Evolutionary conservation across 1,284 basidiomycete genomes (phyloP).

Genomic region (Heimioporus retisporus): DNA sequence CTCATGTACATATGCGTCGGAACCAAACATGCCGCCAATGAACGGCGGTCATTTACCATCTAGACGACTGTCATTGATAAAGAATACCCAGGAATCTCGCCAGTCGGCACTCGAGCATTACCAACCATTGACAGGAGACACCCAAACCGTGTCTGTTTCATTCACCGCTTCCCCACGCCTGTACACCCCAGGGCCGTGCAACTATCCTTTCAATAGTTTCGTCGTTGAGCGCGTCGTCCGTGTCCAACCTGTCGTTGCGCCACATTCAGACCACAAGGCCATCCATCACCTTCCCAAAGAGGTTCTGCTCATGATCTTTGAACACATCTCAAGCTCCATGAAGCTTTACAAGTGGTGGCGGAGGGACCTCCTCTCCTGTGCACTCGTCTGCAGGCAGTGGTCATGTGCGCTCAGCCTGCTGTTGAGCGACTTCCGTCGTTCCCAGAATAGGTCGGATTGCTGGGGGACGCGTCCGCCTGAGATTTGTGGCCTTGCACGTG

Average conservation of each 20-base stretch:
- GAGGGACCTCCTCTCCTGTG: constrained; percentile 7
- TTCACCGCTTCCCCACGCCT: neutral
- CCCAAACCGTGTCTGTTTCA: constrained; percentile 5
- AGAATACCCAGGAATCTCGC: neutral
- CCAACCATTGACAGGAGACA: neutral
- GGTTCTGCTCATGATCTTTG: constrained; percentile 5
- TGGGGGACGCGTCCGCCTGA: neutral
- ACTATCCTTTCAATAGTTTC: neutral
- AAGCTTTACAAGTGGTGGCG: neutral
- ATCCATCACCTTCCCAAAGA: constrained; percentile 1
- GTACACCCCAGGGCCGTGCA: neutral
- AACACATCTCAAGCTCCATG: neutral
- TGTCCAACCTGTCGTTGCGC: neutral
- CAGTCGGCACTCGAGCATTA: constrained; percentile 3
- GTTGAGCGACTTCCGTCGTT: constrained; percentile 3
- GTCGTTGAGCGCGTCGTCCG: constrained; percentile 3
- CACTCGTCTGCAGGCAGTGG: constrained; percentile 13
- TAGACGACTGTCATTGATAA: neutral
- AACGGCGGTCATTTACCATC: too few relatives aligned
- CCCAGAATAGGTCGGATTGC: neutral
- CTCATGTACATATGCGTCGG: too few relatives aligned
- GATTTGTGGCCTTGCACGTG: constrained; percentile 1
- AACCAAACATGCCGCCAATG: too few relatives aligned
- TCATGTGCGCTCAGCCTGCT: constrained; percentile 1
- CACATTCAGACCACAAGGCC: neutral